Conservation (phyloP, 164 flowering plant species). For the grape (Vitis vinifera) region ASM3070453v1 NC_081806.1:889001-889500, state of each 20-base stretch:
- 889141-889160: neutral
- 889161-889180: neutral
- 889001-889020: neutral
- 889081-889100: neutral
- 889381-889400: neutral
- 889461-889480: conserved; percentile 56
- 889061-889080: neutral
- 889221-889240: neutral
- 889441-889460: neutral
- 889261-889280: neutral
- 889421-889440: too few species aligned
- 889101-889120: neutral
- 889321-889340: neutral
- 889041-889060: neutral
- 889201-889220: neutral
- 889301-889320: neutral
- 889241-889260: neutral
- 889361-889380: too few species aligned
- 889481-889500: conserved; percentile 94
- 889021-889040: neutral
- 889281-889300: neutral
- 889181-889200: neutral
- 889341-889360: too few species aligned
- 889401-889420: neutral
- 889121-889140: neutral